Evolutionary conservation across 495 filamentous ascomycete genomes (phyloP), one percentile per base, ranked within the genome.

Genomic region (Neurospora sp.): DNA sequence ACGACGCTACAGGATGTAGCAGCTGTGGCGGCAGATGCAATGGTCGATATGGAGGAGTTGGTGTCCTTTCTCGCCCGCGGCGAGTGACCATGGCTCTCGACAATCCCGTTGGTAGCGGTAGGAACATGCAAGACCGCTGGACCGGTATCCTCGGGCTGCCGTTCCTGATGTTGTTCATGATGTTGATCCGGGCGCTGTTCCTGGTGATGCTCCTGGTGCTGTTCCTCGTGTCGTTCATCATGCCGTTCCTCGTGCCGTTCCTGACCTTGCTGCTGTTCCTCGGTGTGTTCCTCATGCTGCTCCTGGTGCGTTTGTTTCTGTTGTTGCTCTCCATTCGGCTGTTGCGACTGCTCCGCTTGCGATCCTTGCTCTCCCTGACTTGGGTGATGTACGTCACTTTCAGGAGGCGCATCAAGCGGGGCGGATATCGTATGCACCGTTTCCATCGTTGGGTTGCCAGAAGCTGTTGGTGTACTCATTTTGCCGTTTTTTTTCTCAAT

Each of bases 11-110:
- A 85, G 39, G 80, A 78, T 40, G 83, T 85, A 71, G 80, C 77
- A 39, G 79, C 79, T 41, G 84, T 82, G 37, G 78, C 77, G 72
- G 75, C 78, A 73, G 84, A 83, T 44, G 81, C 80, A 40, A 75
- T 78, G 38, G 85, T 86, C 72, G 85, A 85, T 41, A 79, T 85
- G 39, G 84, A 86, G 66, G 84, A 87, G 70, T 72, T 78, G 20
- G 85, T 87, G 71, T 86, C 82, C 76, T 87, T 84, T 77, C 85
- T 84, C 74, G 78, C 73, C 31, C 83, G 84, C 71, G 83, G 76
- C 72, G 83, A 81, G 70, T 75, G 70, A 40, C 71, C 80, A 75
- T 79, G 80, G 66, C 80, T 78, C 66, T 80, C 82, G 60, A 74
- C 73, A 73, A 54, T 78, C 76, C 78, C 73, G 72, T 78, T 77